A percentile compares a stretch with the other conserved stretches of the same genome.
phyloP scores from a whole-genome alignment of 108 stramenopile genomes.

The Chaetoceros tenuissimus region DNA sequence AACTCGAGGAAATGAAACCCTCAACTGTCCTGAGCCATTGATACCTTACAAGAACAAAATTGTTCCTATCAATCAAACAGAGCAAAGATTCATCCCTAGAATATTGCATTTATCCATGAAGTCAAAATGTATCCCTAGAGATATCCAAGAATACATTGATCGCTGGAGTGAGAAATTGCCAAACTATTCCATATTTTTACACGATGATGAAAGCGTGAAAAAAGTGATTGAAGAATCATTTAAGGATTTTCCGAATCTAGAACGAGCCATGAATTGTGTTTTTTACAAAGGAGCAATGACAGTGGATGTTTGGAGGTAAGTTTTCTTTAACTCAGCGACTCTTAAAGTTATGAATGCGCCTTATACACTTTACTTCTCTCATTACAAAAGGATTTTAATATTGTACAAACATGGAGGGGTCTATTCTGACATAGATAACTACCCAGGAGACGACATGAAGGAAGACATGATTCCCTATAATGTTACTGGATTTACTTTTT shows the following conservation, averaged over 20 bases:
- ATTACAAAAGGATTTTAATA: too few species aligned
- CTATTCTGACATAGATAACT: conserved; percentile 1
- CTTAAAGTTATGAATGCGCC: too few species aligned
- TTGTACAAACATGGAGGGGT: conserved; percentile 1
- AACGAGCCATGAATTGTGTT: not conserved
- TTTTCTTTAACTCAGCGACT: too few species aligned
- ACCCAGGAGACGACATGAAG: not conserved
- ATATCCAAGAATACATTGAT: not conserved
- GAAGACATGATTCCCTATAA: not conserved
- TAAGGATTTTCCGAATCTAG: not conserved
- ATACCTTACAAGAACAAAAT: not conserved
- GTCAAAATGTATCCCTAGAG: not conserved
- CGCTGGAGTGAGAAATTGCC: not conserved
- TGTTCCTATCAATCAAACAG: not conserved
- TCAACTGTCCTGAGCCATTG: not conserved
- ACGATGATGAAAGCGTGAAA: not conserved
- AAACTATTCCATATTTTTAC: conserved; percentile 2
- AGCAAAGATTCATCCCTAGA: not conserved
- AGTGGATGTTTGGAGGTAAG: conserved; percentile 3
- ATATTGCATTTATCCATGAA: not conserved
- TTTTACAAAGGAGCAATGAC: not conserved
- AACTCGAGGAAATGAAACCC: not conserved
- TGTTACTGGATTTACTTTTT: conserved; percentile 9
- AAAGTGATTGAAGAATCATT: not conserved
- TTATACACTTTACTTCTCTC: too few species aligned